Conservation (phyloP, 441 rosid genomes). For the Brassica balearica region DNA sequence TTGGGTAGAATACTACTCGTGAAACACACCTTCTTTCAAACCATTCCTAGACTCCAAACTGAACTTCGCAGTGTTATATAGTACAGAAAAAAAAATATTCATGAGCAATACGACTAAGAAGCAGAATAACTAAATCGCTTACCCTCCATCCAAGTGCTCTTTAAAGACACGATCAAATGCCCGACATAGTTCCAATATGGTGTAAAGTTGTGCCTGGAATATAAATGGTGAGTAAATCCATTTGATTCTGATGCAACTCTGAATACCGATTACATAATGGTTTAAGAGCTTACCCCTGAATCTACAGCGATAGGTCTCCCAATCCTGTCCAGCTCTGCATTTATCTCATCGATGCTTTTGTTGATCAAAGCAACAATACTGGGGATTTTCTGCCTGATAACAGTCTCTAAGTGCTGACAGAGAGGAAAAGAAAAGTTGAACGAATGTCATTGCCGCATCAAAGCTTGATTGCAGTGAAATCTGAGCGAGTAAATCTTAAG, state of each 20-base stretch:
- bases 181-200: constrained; percentile 92
- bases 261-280: background rate
- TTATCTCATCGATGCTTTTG: constrained; percentile 93
- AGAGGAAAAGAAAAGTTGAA: constrained; percentile 5
- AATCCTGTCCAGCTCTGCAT: constrained; percentile 94
- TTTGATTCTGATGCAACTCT: constrained; percentile 3
- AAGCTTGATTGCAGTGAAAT: background rate
- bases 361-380: constrained; percentile 96
- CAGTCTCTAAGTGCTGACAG: constrained; percentile 87
- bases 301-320: constrained; percentile 98
- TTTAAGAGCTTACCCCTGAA: constrained; percentile 79
- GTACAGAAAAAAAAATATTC: constrained; percentile 2
- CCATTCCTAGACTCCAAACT: background rate
- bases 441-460: constrained; percentile 19
- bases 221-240: constrained; percentile 25
- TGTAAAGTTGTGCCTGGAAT: constrained; percentile 89
- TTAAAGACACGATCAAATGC: constrained; percentile 98
- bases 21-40: background rate
- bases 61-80: background rate
- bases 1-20: background rate
- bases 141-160: constrained; percentile 99
- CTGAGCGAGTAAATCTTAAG: constrained; percentile 25
- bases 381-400: constrained; percentile 95
- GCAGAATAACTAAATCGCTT: constrained; percentile 38
- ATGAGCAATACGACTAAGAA: constrained; percentile 18